phyloP scores from a whole-genome alignment of 148 eudicot genomes.

The Silene uniflora region DNA sequence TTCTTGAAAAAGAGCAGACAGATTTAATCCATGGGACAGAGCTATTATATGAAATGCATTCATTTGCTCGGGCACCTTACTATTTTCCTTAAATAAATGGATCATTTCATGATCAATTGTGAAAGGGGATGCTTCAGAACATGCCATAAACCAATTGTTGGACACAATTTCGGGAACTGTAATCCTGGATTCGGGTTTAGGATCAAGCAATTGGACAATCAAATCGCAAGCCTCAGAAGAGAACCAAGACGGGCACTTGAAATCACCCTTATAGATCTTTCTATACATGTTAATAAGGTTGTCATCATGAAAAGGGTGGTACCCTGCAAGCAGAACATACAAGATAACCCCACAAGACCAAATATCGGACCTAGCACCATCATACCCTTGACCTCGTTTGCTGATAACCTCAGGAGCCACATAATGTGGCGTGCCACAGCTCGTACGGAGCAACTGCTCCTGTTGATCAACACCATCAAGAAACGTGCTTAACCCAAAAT shows the following conservation, averaged over 20 bases:
- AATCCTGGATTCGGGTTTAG: slow-evolving; percentile 52
- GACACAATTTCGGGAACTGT: slow-evolving; percentile 45
- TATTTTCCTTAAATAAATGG: not conserved
- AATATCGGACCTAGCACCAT: slow-evolving; percentile 58
- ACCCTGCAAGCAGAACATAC: slow-evolving; percentile 66
- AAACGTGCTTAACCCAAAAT: slow-evolving; percentile 65
- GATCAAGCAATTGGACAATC: slow-evolving; percentile 58
- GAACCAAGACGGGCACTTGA: slow-evolving; percentile 70
- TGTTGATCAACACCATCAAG: slow-evolving; percentile 33
- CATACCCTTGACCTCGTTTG: slow-evolving; percentile 60
- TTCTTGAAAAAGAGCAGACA: slow-evolving; percentile 55
- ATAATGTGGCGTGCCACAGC: slow-evolving; percentile 85
- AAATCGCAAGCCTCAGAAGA: slow-evolving; percentile 44
- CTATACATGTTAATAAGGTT: slow-evolving; percentile 55
- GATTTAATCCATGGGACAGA: slow-evolving; percentile 59
- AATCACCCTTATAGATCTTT: slow-evolving; percentile 60
- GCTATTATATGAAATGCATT: slow-evolving; percentile 85
- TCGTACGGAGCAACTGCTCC: slow-evolving; percentile 54
- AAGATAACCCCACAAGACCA: slow-evolving; percentile 82
- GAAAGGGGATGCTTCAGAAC: not conserved
- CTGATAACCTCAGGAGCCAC: slow-evolving; percentile 81
- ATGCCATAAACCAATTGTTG: slow-evolving; percentile 46
- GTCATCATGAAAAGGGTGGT: slow-evolving; percentile 63
- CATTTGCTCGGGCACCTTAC: slow-evolving; percentile 39
- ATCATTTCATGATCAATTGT: not conserved